phyloP scores from a whole-genome alignment of 2,329 filamentous ascomycete species.

The Fusarium lateritium region DNA sequence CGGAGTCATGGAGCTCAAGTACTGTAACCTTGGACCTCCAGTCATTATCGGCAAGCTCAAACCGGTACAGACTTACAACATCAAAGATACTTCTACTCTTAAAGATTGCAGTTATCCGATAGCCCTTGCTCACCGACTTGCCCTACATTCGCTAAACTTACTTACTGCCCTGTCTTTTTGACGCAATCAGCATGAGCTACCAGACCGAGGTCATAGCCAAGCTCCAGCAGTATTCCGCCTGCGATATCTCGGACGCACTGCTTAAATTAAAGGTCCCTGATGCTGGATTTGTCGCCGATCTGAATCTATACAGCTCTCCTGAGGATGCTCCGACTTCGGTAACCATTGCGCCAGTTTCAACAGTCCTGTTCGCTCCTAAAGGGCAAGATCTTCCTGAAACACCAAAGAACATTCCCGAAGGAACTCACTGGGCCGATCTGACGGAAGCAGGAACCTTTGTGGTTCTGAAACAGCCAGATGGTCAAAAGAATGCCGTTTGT shows the following conservation, averaged over 20 bases:
- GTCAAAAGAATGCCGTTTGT: slow-evolving; percentile 78
- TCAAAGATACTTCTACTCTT: slow-evolving; percentile 23
- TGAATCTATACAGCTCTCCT: slow-evolving; percentile 54
- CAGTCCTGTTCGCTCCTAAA: slow-evolving; percentile 75
- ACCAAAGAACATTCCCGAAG: slow-evolving; percentile 67
- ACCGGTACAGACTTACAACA: slow-evolving; percentile 28
- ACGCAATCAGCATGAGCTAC: slow-evolving; percentile 43
- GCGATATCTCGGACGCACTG: slow-evolving; percentile 80
- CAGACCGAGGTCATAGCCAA: slow-evolving; percentile 45
- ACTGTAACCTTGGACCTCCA: slow-evolving; percentile 34
- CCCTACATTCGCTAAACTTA: slow-evolving; percentile 25
- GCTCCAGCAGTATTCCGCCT: slow-evolving; percentile 60
- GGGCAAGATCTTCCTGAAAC: slow-evolving; percentile 54
- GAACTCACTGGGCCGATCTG: slow-evolving; percentile 78
- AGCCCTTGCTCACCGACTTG: slow-evolving; percentile 39
- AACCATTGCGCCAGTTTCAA: slow-evolving; percentile 69
- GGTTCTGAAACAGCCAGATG: slow-evolving; percentile 75
- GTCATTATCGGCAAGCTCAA: slow-evolving; percentile 35
- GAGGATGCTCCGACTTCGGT: slow-evolving; percentile 48
- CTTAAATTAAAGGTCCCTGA: slow-evolving; percentile 77
- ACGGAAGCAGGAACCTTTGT: slow-evolving; percentile 72
- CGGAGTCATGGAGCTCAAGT: slow-evolving; percentile 48
- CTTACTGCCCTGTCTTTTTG: slow-evolving; percentile 7
- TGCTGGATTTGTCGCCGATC: slow-evolving; percentile 77
- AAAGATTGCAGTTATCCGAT: slow-evolving; percentile 20